phyloP scores from a whole-genome alignment of 2,329 filamentous ascomycete genomes.

The Phaeophleospora eucalypticola region DNA sequence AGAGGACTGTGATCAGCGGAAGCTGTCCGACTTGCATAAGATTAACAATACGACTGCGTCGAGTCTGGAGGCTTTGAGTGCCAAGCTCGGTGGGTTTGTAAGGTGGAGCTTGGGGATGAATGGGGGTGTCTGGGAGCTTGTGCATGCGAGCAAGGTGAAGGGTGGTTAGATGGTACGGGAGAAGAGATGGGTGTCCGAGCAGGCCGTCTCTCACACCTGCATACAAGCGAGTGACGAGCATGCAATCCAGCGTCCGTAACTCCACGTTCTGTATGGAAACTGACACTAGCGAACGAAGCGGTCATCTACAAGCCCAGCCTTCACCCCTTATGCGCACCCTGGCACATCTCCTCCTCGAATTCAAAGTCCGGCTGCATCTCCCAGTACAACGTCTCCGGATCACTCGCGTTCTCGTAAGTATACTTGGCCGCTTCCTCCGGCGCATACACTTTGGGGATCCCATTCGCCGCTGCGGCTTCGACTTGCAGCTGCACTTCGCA shows the following conservation, averaged over 20 bases:
- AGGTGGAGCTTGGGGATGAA: conserved; percentile 22
- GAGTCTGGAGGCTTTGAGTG: conserved; percentile 15
- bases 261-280: background rate
- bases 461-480: conserved; percentile 60
- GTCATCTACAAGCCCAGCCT: background rate
- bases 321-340: conserved; percentile 23
- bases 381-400: conserved; percentile 48
- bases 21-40: conserved; percentile 20
- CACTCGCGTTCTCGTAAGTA: conserved; percentile 48
- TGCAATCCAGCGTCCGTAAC: too few species aligned
- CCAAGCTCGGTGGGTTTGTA: conserved; percentile 17
- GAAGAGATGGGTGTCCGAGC: too few species aligned
- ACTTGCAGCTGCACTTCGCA: conserved; percentile 65
- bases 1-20: conserved; percentile 15
- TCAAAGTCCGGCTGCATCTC: conserved; percentile 52
- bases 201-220: too few species aligned
- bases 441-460: conserved; percentile 50
- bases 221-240: too few species aligned
- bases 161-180: background rate
- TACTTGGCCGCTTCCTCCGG: conserved; percentile 54
- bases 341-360: conserved; percentile 32
- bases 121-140: conserved; percentile 15
- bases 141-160: conserved; percentile 6
- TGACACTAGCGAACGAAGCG: background rate
- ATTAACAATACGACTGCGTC: conserved; percentile 19